phyloP scores from a whole-genome alignment of 805 yeast genomes.

The Kodamaea nitidulidarum region DNA sequence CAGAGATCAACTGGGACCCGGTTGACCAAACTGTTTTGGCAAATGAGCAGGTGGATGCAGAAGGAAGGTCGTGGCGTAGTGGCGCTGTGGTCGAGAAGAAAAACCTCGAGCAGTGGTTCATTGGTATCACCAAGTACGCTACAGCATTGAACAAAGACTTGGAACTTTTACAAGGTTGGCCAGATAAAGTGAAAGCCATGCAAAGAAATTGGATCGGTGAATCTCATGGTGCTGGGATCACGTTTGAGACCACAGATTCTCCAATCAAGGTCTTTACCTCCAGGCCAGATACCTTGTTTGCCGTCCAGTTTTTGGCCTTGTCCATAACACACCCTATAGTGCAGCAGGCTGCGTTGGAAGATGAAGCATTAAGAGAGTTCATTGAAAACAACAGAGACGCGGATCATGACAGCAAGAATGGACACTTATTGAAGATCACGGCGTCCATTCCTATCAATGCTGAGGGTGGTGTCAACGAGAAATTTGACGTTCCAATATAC shows the following conservation, averaged over 20 bases:
- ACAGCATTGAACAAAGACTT: conserved; percentile 63
- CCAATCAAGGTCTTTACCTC: conserved; percentile 69
- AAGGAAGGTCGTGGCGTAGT: conserved; percentile 94
- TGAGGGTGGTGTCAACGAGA: conserved; percentile 13
- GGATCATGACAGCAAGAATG: conserved; percentile 41
- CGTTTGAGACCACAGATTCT: conserved; percentile 35
- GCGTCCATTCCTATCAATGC: conserved; percentile 59
- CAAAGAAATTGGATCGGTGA: conserved; percentile 93
- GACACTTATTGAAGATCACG: conserved; percentile 47
- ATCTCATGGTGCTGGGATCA: conserved; percentile 72
- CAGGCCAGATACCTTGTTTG: conserved; percentile 80
- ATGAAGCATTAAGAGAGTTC: conserved; percentile 46
- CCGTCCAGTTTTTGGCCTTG: conserved; percentile 79
- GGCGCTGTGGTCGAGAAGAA: conserved; percentile 91
- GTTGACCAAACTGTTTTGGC: conserved; percentile 92
- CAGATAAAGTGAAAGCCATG: conserved; percentile 82
- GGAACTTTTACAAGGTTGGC: conserved; percentile 68
- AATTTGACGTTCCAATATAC: conserved; percentile 60
- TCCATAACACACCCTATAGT: conserved; percentile 68
- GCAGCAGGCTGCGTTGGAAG: conserved; percentile 26
- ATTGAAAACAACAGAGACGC: conserved; percentile 46
- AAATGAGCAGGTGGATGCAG: conserved; percentile 87
- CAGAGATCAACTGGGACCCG: conserved; percentile 98
- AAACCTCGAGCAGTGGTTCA: conserved; percentile 85
- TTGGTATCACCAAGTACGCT: conserved; percentile 84